Base-by-base conservation (phyloP, 345 rosid species). In the Cardamine occulta region DNA sequence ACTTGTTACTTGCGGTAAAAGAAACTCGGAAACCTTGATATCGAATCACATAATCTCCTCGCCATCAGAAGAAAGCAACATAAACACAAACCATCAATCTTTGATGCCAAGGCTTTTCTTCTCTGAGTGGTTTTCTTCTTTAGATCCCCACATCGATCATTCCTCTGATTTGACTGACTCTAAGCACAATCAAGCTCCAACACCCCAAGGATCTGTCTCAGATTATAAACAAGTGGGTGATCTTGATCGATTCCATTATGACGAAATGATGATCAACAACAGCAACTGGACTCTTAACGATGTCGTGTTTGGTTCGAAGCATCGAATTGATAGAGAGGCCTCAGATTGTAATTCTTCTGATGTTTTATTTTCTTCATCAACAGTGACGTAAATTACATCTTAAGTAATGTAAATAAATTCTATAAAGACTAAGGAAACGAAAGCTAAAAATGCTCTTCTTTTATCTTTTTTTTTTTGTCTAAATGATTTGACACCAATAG, bases 51-150 rank as follows among this genome's bases (percentile, higher is more conserved):
- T 55, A 35, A 29, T n/a, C 68, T 48, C 82, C 66, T 73, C 85
- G 13, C 53, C 77, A 32, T 70, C 48, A 62, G 5, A 72, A 67
- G 74, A 67, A 79, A 60, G 34, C 66, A 67, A 52, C n/a, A 55
- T 2, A 47, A n/a, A 17, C 23, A 47, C 52, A 47, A 4, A 17
- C 34, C 49, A 42, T 55, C 19, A 0, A 21, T 42, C 51, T 23
- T 44, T 31, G 52, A 12, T 88, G 24, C 97, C 88, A 2, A 85
- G 85, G 74, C 47, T 88, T 60, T 72, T 90, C 70, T 93, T 93
- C 28, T 83, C 94, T 1, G 96, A 87, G 70, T 90, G 96, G 96
- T 83, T 93, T 31, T 69, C 84, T 15, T 67, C 76, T 26, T 81
- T 80, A n/a, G 32, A 80, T 56, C 77, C 61, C 53, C 12, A 72